phyloP scores from a whole-genome alignment of 768 basidiomycete genomes.

The Lactarius indigo region DNA sequence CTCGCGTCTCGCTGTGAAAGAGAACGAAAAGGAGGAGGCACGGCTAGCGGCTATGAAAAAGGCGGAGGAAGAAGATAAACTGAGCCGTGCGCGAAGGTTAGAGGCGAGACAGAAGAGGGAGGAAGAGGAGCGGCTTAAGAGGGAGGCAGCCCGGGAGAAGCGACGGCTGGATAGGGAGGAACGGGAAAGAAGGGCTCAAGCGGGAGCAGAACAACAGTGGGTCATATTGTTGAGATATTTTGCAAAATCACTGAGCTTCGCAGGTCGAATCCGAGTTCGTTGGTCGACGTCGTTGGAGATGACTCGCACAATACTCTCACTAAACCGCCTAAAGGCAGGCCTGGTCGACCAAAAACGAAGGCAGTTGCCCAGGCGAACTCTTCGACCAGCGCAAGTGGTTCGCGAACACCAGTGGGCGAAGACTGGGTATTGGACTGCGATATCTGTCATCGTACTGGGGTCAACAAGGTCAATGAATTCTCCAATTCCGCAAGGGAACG shows the following conservation, averaged over 20 bases:
- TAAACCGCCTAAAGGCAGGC: constrained; percentile 11
- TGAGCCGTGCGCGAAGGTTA: constrained; percentile 54
- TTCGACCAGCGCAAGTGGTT: constrained; percentile 39
- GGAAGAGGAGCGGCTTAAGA: constrained; percentile 37
- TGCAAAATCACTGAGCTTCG: background rate
- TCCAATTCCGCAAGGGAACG: background rate
- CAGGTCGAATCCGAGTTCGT: constrained; percentile 13
- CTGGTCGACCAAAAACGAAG: constrained; percentile 17
- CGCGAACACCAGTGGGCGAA: constrained; percentile 53
- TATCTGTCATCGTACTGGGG: constrained; percentile 67
- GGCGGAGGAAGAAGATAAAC: constrained; percentile 65
- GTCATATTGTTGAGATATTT: background rate
- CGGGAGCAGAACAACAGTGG: constrained; percentile 26
- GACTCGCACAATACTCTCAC: constrained; percentile 2
- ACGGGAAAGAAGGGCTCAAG: constrained; percentile 17
- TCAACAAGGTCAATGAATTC: constrained; percentile 59
- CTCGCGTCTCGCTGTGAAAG: constrained; percentile 79
- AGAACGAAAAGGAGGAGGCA: constrained; percentile 75
- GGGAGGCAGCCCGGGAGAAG: constrained; percentile 60
- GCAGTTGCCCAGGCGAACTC: constrained; percentile 27
- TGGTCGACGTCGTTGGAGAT: constrained; percentile 17
- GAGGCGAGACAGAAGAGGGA: constrained; percentile 39
- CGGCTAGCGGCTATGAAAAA: constrained; percentile 54
- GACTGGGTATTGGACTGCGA: constrained; percentile 91
- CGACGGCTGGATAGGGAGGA: constrained; percentile 38